Conservation (phyloP, 495 filamentous ascomycete genomes). For the Peziza echinospora region DNA sequence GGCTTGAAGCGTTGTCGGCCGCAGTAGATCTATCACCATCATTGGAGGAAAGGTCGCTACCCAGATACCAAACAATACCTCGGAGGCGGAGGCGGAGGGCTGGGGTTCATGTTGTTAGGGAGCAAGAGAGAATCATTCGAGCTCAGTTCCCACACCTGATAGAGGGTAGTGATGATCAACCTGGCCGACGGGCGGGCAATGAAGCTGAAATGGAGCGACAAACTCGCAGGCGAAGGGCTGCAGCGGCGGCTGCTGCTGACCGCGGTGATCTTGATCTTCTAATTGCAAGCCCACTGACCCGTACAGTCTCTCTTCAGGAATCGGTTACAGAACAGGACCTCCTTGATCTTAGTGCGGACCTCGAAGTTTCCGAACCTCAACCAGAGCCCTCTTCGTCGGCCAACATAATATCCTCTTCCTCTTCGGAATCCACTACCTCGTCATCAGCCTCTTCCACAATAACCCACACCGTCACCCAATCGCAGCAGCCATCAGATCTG, state of each 20-base stretch:
- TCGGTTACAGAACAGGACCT: background rate
- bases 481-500: conserved; percentile 19
- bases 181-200: too few species aligned
- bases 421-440: conserved; percentile 3
- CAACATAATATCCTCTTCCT: conserved; percentile 3
- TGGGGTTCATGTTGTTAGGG: conserved; percentile 9
- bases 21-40: conserved; percentile 32
- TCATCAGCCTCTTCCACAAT: conserved; percentile 14
- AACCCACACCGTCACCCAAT: conserved; percentile 20
- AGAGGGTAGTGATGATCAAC: background rate
- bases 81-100: conserved; percentile 23
- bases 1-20: conserved; percentile 31
- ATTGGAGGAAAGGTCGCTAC: conserved; percentile 33
- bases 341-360: background rate
- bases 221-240: background rate
- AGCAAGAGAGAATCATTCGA: conserved; percentile 18
- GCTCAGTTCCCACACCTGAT: conserved; percentile 11
- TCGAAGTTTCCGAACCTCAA: background rate
- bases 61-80: conserved; percentile 31
- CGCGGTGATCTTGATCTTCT: background rate
- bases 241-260: background rate
- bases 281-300: background rate
- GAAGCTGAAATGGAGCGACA: background rate
- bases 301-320: background rate
- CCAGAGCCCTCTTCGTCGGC: background rate